Conservation (phyloP, 108 stramenopile genomes). For the Stephanodiscus triporus region DNA sequence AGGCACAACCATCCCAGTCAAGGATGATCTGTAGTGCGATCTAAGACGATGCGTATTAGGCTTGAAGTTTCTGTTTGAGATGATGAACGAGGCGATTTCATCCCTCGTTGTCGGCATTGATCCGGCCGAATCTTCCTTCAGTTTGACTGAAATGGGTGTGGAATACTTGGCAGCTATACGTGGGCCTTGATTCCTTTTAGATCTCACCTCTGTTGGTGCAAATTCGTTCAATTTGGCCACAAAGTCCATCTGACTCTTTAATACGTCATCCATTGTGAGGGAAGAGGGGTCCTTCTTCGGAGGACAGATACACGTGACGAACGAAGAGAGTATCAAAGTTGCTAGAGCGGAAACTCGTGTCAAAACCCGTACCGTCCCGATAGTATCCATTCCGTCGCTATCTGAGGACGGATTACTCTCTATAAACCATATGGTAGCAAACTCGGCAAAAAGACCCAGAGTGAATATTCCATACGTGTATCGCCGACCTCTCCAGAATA, state of each 20-base stretch:
- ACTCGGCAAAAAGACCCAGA: conserved; percentile 32
- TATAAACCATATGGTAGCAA: conserved; percentile 14
- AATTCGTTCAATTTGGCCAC: conserved; percentile 24
- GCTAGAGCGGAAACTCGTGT: conserved; percentile 18
- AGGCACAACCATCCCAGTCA: conserved; percentile 1
- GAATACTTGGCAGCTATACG: background rate
- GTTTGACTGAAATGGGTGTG: background rate
- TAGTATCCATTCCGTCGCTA: conserved; percentile 3
- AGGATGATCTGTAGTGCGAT: background rate
- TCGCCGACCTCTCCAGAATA: conserved; percentile 19
- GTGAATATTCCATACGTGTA: conserved; percentile 27
- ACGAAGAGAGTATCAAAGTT: background rate
- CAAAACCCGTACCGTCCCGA: conserved; percentile 13
- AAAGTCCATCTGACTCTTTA: conserved; percentile 33
- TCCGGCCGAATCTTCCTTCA: background rate
- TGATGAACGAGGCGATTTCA: background rate
- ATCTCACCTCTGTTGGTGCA: background rate
- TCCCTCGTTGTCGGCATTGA: background rate
- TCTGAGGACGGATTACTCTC: background rate
- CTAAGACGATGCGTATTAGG: background rate
- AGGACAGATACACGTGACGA: conserved; percentile 25
- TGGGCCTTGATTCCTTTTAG: conserved; percentile 5
- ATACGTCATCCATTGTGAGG: conserved; percentile 26
- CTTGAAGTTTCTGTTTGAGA: background rate
- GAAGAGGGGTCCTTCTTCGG: background rate